Evolutionary conservation across 2,329 filamentous ascomycete genomes (phyloP).

Genomic region (Diaporthe sp.): DNA sequence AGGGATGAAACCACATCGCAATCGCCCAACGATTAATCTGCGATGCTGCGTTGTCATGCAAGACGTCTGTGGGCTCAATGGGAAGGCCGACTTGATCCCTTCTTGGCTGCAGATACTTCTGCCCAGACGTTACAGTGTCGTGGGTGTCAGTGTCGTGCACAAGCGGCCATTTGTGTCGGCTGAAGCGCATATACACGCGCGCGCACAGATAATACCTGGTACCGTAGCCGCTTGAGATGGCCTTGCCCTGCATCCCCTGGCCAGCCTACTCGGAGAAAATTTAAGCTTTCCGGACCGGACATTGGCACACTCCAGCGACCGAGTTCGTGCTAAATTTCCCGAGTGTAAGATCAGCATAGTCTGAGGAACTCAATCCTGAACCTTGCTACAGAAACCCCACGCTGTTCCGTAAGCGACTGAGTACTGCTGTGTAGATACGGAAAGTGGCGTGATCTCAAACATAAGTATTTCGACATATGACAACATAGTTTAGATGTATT

Average conservation of each 20-base stretch:
- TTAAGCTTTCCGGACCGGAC: constrained; percentile 11
- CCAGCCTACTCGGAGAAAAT: neutral
- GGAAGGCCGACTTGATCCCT: neutral
- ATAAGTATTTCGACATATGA: neutral
- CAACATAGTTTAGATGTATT: neutral
- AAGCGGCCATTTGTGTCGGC: neutral
- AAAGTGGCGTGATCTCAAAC: neutral
- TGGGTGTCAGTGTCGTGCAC: constrained; percentile 14
- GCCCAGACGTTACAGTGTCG: constrained; percentile 17
- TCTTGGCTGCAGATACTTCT: constrained; percentile 21
- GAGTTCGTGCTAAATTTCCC: constrained; percentile 16
- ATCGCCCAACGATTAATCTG: neutral
- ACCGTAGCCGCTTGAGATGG: neutral
- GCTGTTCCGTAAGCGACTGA: neutral
- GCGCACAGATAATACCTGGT: neutral
- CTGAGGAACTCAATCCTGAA: neutral
- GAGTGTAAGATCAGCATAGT: constrained; percentile 3
- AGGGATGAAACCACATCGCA: constrained; percentile 19
- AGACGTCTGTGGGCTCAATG: constrained; percentile 20
- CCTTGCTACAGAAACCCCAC: neutral
- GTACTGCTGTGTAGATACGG: neutral
- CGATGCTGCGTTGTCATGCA: neutral
- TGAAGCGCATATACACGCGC: neutral
- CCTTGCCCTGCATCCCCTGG: neutral
- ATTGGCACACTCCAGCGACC: constrained; percentile 3